Evolutionary conservation across 164 flowering plant genomes (phyloP), one percentile per base, ranked within the genome.

Genomic region (Chimonanthus praecox): DNA sequence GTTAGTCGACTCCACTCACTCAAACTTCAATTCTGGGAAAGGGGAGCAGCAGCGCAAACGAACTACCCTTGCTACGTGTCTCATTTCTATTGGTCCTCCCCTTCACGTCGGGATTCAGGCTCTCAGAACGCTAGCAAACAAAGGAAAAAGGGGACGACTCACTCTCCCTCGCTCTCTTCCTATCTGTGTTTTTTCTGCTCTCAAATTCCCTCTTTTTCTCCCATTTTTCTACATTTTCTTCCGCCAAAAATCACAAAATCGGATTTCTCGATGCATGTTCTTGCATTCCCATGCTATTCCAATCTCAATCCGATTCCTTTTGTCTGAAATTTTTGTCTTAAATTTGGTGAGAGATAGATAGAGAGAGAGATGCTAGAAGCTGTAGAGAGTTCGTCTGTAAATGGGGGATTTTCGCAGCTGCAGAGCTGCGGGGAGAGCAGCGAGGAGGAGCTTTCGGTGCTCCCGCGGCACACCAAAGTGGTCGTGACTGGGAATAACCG

Each of bases 391-490:
- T 65, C 64, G 8, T 7, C 44, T 4, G 45, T 63, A 13, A 65
- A 45, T 65, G 68, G 48, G 3, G 68, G 68, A 65, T 65, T 33
- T 58, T 69, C 58, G 43, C 71, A 49, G 71, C 13, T 69, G 16
- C 44, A 69, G 44, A 63, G 66, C 66, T 70, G 65, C 48, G 97
- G 84, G 46, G 97, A 92, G 73, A 92, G 90, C 71, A 88, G 97
- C 5, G 97, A 91, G 63, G 97, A 94, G 43, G 98, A 92, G 80
- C 88, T 92, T 1, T 83, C 95, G 43, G 92, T 92, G 49, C 91
- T 94, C 73, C 98, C 98, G 7, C 82, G 97, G 78, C 97, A 94
- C 77, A 94, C 98, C 45, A 94, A 92, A 76, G 98, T 94, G 10
- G 78, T 92, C 64, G 97, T 94, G 6, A 92, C 97, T 0, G 98